A percentile compares a stretch with the other conserved stretches of the same genome.
These are phyloP conservation scores for Lagerstroemia speciosa DNA, from an alignment of 345 rosid species.

Conservation along the genomic window DNA sequence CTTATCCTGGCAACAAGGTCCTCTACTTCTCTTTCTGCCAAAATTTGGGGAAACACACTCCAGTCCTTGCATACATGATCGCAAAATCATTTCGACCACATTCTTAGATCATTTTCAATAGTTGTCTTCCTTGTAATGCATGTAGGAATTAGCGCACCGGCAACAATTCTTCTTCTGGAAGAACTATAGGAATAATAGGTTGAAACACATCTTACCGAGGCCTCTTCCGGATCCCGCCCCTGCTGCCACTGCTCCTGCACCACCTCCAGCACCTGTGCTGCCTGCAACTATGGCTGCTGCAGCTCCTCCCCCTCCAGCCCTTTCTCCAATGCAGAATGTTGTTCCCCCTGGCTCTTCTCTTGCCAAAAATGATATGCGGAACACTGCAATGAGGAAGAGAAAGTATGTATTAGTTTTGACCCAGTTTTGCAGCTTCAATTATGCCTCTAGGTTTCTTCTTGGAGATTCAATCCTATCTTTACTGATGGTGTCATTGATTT, in stretches of 20 bases:
- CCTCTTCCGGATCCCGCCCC: conserved; percentile 80
- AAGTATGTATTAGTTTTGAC: conserved; percentile 30
- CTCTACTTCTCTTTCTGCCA: background rate
- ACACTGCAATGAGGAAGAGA: conserved; percentile 61
- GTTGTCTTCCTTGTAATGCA: background rate
- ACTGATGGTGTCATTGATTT: background rate
- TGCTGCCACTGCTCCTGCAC: conserved; percentile 31
- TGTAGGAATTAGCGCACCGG: conserved; percentile 88
- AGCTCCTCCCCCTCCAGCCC: conserved; percentile 52
- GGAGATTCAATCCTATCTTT: background rate
- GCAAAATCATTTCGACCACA: background rate
- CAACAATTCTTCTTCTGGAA: conserved; percentile 98
- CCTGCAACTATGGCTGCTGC: conserved; percentile 33
- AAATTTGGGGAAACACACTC: background rate
- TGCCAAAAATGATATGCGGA: conserved; percentile 62
- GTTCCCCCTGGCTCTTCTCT: conserved; percentile 46
- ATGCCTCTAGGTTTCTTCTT: background rate
- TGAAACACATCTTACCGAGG: conserved; percentile 87
- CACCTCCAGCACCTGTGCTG: conserved; percentile 30
- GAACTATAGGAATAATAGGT: conserved; percentile 85
- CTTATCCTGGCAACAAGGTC: conserved; percentile 97
- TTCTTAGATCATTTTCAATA: background rate
- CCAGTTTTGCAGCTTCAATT: background rate
- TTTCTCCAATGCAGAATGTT: conserved; percentile 81
- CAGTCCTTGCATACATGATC: background rate